A percentile compares a stretch with the other conserved stretches of the same genome.
phyloP scores from a whole-genome alignment of 495 filamentous ascomycete genomes.

The Poronia punctata region DNA sequence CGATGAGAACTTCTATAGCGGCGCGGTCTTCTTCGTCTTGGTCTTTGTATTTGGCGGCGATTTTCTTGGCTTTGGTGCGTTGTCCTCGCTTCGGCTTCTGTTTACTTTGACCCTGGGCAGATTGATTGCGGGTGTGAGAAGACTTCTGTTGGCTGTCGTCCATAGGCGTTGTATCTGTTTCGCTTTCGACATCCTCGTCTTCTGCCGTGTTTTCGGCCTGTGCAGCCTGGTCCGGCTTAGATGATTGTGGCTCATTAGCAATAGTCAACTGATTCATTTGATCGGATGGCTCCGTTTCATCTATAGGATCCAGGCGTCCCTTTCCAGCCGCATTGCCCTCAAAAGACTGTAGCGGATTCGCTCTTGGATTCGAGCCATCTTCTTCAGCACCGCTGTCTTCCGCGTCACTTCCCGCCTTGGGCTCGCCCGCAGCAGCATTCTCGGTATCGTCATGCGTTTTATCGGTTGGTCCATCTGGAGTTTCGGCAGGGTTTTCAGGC shows the following conservation, averaged over 20 bases:
- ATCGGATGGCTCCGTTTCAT: slow-evolving; percentile 19
- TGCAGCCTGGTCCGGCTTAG: slow-evolving; percentile 12
- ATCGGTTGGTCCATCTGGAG: slow-evolving; percentile 1
- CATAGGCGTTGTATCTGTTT: slow-evolving; percentile 15
- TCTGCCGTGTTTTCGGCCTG: slow-evolving; percentile 20
- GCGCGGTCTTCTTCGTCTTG: slow-evolving; percentile 91
- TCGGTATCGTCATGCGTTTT: slow-evolving; percentile 1
- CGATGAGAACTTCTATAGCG: slow-evolving; percentile 74
- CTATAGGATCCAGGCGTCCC: slow-evolving; percentile 11
- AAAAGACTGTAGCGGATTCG: slow-evolving; percentile 41
- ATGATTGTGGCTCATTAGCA: slow-evolving; percentile 11
- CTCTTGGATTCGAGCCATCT: slow-evolving; percentile 24
- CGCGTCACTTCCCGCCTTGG: slow-evolving; percentile 13
- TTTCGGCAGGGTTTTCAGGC: slow-evolving; percentile 1
- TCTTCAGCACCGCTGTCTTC: slow-evolving; percentile 15
- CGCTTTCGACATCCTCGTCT: slow-evolving; percentile 9
- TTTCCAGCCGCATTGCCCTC: slow-evolving; percentile 18
- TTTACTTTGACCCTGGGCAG: slow-evolving; percentile 27
- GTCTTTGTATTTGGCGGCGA: slow-evolving; percentile 82
- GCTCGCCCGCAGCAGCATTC: slow-evolving; percentile 1
- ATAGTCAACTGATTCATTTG: slow-evolving; percentile 28
- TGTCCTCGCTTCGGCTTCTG: slow-evolving; percentile 63
- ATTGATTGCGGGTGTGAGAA: slow-evolving; percentile 19
- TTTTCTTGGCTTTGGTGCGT: slow-evolving; percentile 77
- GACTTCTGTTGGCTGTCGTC: slow-evolving; percentile 8